Evolutionary conservation across 768 basidiomycete species (phyloP), one percentile per base, ranked within the genome.

Genomic region (Austroboletus festivus): DNA sequence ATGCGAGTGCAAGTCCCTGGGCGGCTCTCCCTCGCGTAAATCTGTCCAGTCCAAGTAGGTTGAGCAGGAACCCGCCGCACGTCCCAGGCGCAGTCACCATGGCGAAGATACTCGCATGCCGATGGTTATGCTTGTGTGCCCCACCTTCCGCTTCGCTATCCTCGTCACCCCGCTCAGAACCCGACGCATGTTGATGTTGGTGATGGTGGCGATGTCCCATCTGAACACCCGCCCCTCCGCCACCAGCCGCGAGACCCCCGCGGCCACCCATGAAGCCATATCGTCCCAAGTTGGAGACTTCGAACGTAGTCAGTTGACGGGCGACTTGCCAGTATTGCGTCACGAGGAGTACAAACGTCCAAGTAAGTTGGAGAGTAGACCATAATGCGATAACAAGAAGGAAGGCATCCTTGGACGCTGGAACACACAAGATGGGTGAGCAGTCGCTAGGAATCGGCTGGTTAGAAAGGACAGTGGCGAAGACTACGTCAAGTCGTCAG

Each of bases 181-280:
- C 21, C 5, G 66, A 50, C 24, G 54, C 55, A 28, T 62, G 46
- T 18, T 49, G 58, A 22, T 62, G 57, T 5, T 50, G 56, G 15
- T 57, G 58, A 0, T 59, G 53, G 58, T 88, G 85, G n/a, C 78
- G 76, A 61, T 88, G 86, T 3, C 89, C 86, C 85, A 88, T 87
- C 64, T 92, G 89, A 16, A 81, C 73, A 18, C 73, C 72, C 6
- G 86, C 72, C 46, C 76, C 80, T 3, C 64, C 64, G 7, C 81
- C 74, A 7, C 73, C 72, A 18, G 88, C 73, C 31, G 77, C 81
- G 3, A 82, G 79, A 18, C 82, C 81, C 0, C 83, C 89, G 34
- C 90, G 83, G 0, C 94, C 94, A 31, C 96, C 95, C 92, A 99
- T 95, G 72, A 85, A 97, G 12, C 96, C 95, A 61, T 85, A 97